A percentile compares a stretch with the other conserved stretches of the same genome.
phyloP scores from a whole-genome alignment of 495 filamentous ascomycete species.

The Bathelium albidoporum region DNA sequence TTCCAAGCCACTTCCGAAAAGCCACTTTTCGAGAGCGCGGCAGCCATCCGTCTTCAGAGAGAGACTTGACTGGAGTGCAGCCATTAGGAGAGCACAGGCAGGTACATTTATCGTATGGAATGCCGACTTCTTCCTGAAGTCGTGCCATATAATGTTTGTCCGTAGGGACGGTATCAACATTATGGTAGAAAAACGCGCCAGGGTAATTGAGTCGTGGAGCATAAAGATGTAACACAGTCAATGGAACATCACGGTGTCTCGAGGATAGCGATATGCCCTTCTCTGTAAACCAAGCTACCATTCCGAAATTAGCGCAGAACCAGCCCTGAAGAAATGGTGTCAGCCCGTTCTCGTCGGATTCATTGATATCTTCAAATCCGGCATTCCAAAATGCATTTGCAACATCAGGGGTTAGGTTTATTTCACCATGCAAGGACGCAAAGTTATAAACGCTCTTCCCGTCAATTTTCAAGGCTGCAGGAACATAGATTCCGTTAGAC shows the following conservation, averaged over 20 bases:
- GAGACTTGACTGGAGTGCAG: constrained; percentile 4
- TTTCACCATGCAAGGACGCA: neutral
- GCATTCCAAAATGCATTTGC: constrained; percentile 6
- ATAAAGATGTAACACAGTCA: constrained; percentile 6
- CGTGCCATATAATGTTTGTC: constrained; percentile 2
- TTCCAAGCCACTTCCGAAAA: neutral
- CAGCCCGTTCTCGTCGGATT: neutral
- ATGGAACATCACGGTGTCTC: constrained; percentile 7
- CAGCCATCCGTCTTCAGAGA: neutral
- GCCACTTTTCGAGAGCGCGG: neutral
- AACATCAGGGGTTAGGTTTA: neutral
- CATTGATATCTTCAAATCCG: constrained; percentile 7
- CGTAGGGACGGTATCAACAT: neutral
- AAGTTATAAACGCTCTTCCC: constrained; percentile 6
- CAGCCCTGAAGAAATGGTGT: constrained; percentile 8
- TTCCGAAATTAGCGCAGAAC: constrained; percentile 3
- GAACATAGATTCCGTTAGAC: constrained; percentile 5
- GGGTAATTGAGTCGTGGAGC: neutral
- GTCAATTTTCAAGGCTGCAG: constrained; percentile 6
- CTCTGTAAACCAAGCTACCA: constrained; percentile 7
- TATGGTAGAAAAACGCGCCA: neutral
- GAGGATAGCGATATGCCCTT: constrained; percentile 7
- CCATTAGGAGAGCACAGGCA: constrained; percentile 7
- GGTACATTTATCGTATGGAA: constrained; percentile 10
- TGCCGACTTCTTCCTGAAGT: constrained; percentile 4